Evolutionary conservation across 441 rosid genomes (phyloP).

Genomic region (Arabidopsis hybrid): DNA sequence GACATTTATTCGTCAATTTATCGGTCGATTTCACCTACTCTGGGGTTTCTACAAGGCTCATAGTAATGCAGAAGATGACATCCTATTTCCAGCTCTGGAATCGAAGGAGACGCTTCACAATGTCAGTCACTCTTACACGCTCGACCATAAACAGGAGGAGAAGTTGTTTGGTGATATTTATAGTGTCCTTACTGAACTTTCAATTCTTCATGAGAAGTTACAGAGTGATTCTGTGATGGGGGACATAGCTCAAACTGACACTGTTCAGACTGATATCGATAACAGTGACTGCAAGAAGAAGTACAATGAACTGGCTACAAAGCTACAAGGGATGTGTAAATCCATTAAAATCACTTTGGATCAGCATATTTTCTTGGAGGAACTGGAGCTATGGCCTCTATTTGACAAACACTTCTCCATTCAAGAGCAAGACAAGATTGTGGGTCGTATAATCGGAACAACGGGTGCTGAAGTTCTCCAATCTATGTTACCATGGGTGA

Average conservation of each 20-base stretch:
- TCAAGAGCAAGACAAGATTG: conserved; percentile 79
- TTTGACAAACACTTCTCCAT: conserved; percentile 69
- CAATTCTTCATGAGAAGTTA: conserved; percentile 63
- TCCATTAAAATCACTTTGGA: conserved; percentile 70
- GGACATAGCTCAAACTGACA: conserved; percentile 38
- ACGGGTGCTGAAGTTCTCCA: conserved; percentile 87
- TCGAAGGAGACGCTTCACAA: conserved; percentile 80
- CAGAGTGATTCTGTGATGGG: conserved; percentile 39
- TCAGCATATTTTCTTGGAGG: conserved; percentile 73
- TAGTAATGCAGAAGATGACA: conserved; percentile 86
- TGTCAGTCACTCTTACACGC: conserved; percentile 79
- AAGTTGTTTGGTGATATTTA: conserved; percentile 76
- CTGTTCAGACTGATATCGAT: conserved; percentile 37
- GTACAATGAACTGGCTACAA: conserved; percentile 65
- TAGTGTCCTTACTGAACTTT: conserved; percentile 62
- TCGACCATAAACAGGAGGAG: conserved; percentile 78
- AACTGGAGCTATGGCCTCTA: conserved; percentile 81
- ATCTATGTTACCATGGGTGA: conserved; percentile 85
- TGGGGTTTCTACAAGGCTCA: conserved; percentile 85
- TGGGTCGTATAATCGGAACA: conserved; percentile 77
- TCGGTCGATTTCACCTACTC: conserved; percentile 72
- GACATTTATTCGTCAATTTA: conserved; percentile 66
- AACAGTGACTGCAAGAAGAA: conserved; percentile 47
- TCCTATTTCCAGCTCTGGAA: conserved; percentile 77
- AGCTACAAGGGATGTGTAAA: conserved; percentile 85